A percentile compares a stretch with the other conserved stretches of the same genome.
These are phyloP conservation scores for Nakazawaea populi DNA, from an alignment of 805 yeast genomes.

Conservation along the genomic window DNA sequence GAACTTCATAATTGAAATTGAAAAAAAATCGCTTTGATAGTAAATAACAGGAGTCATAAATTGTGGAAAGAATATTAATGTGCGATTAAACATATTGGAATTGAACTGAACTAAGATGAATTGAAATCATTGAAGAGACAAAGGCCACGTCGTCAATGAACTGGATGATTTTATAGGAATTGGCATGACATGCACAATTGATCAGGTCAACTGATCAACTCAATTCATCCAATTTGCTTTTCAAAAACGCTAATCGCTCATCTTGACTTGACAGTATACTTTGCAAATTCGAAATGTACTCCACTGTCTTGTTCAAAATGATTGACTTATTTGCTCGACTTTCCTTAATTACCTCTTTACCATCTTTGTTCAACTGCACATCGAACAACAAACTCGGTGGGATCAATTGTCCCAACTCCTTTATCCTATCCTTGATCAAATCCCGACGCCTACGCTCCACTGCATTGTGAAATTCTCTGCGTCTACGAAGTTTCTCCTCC, in stretches of 20 bases:
- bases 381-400: conserved; percentile 67
- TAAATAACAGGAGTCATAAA: too few relatives aligned
- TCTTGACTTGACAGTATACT: conserved; percentile 56
- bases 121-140: too few relatives aligned
- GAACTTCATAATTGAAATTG: too few relatives aligned
- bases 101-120: too few relatives aligned
- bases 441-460: conserved; percentile 92
- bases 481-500: conserved; percentile 68
- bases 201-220: neutral
- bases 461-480: conserved; percentile 89
- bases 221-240: conserved; percentile 23
- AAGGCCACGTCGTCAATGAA: too few relatives aligned
- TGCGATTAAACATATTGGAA: too few relatives aligned
- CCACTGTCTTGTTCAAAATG: conserved; percentile 72
- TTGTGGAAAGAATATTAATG: too few relatives aligned
- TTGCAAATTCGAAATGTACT: conserved; percentile 63
- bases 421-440: conserved; percentile 80
- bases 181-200: neutral
- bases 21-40: too few relatives aligned
- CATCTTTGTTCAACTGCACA: conserved; percentile 16
- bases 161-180: too few relatives aligned
- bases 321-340: conserved; percentile 79
- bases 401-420: conserved; percentile 73
- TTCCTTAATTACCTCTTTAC: conserved; percentile 40
- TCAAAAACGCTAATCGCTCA: conserved; percentile 34